Evolutionary conservation across 139 green algal genomes (phyloP), one percentile per base, ranked within the genome.

Genomic region (Spirogloea muscicola): DNA sequence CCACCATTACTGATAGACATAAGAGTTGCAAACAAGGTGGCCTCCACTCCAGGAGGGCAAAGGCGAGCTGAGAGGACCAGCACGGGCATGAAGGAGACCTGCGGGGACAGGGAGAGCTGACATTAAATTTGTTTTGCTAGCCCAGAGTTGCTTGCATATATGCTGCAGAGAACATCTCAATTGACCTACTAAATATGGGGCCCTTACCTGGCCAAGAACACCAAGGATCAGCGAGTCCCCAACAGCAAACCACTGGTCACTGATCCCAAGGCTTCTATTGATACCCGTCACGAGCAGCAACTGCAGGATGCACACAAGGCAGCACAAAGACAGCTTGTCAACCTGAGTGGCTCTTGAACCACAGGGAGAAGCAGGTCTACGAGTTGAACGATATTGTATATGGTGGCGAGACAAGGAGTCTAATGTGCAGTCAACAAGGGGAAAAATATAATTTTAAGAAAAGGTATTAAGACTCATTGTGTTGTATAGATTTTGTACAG

Each of bases 1-100:
- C 89, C 93, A 38, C 84, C 87, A 74, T 98, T 98, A 34, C 91
- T 80, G 0, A 98, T 80, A 3, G 63, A 88, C 94, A 98, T 99
- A 27, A 99, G 85, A 1, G 91, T 91, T 5, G 94, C 94, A 85
- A 98, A 99, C 4, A 99, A 87, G 0, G 93, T 97, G 9, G 94
- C 94, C 83, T 98, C 94, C 18, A 98, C 91, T 1, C 88, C 82
- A 3, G 74, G 33, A 29, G 84, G 76, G 49, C 81, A 88, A 7
- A 83, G 68, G n/a, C 62, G 74, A 3, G 91, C 89, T 4, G 94
- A 94, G 3, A 99, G 84, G 39, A 99, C 94, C 33, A 99, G 85
- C 10, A 98, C 85, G 18, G 94, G 94, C 92, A 99, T 96, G 81
- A 96, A 97, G 16, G 87, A 87, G 2, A 77, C 3, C 68, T 82